These are phyloP conservation scores for Eucalyptus dawsonii DNA, from an alignment of 345 rosid species.

Conservation along the genomic window DNA sequence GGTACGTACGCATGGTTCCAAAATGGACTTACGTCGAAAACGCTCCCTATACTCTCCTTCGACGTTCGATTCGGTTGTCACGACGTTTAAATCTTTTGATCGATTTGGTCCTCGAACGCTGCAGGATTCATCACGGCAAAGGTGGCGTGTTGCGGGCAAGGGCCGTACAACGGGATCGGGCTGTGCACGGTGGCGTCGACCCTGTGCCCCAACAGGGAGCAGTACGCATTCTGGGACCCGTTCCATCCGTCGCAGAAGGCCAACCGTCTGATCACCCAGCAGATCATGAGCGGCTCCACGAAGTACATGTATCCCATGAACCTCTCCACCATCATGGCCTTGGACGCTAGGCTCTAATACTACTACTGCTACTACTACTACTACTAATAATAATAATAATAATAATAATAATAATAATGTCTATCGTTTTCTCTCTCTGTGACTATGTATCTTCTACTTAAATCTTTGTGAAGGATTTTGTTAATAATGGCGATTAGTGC, in stretches of 20 bases:
- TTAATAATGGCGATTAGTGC: neutral
- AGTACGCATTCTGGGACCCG: constrained; percentile 67
- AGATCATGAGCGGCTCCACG: constrained; percentile 33
- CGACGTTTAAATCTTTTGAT: neutral
- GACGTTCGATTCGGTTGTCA: neutral
- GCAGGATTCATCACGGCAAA: constrained; percentile 54
- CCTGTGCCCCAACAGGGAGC: constrained; percentile 44
- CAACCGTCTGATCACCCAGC: constrained; percentile 38
- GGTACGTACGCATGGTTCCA: constrained; percentile 7
- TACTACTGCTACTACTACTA: too few relatives aligned
- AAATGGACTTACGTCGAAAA: neutral
- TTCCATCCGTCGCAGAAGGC: constrained; percentile 86
- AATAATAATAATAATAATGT: too few relatives aligned
- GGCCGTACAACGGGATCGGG: constrained; percentile 66
- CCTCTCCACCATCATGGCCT: constrained; percentile 48
- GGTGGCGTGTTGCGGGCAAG: constrained; percentile 84
- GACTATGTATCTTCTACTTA: neutral
- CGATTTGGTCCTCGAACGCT: neutral
- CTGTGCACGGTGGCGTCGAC: constrained; percentile 53
- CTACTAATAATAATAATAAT: rapidly evolving
- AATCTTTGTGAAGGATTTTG: neutral
- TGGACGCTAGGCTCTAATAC: constrained; percentile 22
- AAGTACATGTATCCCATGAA: constrained; percentile 72
- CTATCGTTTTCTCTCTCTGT: neutral
- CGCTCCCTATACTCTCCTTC: neutral